These are phyloP conservation scores for Galerina marginata DNA, from an alignment of 768 basidiomycete species.

Conservation along the genomic window DNA sequence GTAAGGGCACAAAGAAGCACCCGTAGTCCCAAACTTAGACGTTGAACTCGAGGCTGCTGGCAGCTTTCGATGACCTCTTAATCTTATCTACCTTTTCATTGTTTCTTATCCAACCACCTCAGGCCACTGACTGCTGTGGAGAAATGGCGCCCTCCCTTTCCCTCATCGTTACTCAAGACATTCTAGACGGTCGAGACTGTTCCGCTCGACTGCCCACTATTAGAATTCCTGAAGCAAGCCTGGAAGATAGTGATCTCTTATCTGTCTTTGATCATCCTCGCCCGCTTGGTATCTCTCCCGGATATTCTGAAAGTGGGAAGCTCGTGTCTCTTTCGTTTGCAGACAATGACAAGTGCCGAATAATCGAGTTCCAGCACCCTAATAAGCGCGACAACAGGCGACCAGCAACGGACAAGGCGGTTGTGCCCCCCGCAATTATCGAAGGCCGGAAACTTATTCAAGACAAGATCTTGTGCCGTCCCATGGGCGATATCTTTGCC, in stretches of 20 bases:
- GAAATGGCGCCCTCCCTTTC: neutral
- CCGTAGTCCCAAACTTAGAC: neutral
- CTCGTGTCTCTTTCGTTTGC: conserved; percentile 54
- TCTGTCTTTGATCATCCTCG: conserved; percentile 37
- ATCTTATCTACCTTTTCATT: conserved; percentile 1
- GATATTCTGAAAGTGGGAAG: conserved; percentile 46
- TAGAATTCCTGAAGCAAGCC: conserved; percentile 30
- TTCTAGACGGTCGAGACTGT: conserved; percentile 36
- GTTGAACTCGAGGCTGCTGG: conserved; percentile 21
- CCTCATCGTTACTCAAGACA: conserved; percentile 21
- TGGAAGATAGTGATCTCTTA: conserved; percentile 28
- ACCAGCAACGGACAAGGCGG: conserved; percentile 20
- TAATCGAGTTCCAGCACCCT: conserved; percentile 38
- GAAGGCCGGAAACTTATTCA: conserved; percentile 39
- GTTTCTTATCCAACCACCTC: conserved; percentile 2
- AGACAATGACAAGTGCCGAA: conserved; percentile 38
- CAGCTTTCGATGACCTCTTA: conserved; percentile 12
- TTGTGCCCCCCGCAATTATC: conserved; percentile 15
- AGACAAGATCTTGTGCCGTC: conserved; percentile 49
- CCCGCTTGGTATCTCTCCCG: conserved; percentile 57
- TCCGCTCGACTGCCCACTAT: conserved; percentile 24
- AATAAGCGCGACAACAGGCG: conserved; percentile 17
- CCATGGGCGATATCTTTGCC: conserved; percentile 49
- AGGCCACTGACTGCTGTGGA: neutral
- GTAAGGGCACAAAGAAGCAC: too few relatives aligned